These are phyloP conservation scores for Salix purpurea DNA, from an alignment of 345 rosid genomes.

Conservation along the genomic window DNA sequence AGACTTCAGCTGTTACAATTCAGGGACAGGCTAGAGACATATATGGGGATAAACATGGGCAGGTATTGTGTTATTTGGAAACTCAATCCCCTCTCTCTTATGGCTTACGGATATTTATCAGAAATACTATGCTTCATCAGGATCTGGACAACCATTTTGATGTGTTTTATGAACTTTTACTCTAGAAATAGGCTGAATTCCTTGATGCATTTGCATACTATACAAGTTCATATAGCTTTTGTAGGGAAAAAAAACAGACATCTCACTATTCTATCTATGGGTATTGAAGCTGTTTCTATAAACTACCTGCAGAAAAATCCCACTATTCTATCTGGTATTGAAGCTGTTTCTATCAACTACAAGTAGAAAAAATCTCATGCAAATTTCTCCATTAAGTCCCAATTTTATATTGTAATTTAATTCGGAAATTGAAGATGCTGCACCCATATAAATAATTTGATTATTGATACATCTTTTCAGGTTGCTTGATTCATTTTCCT, in stretches of 20 bases:
- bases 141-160: not conserved
- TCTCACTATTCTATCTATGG: not conserved
- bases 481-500: not conserved
- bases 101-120: not conserved
- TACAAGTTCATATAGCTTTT: not conserved
- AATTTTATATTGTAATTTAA: not conserved
- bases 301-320: not conserved
- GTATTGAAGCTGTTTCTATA: not conserved
- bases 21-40: constrained; percentile 84
- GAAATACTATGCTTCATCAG: not conserved
- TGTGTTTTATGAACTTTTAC: constrained; percentile 3
- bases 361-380: not conserved
- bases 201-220: not conserved
- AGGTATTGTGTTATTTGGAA: constrained; percentile 46
- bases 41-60: constrained; percentile 96
- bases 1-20: constrained; percentile 85
- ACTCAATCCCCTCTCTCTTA: not conserved
- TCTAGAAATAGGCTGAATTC: not conserved
- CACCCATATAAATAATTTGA: not conserved
- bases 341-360: not conserved
- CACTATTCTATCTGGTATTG: not conserved
- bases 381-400: not conserved
- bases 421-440: not conserved
- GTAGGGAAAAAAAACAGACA: not conserved
- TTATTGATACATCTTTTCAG: no score